Evolutionary conservation across 2,329 filamentous ascomycete species (phyloP).

Genomic region (Ophiosphaerella korrae): DNA sequence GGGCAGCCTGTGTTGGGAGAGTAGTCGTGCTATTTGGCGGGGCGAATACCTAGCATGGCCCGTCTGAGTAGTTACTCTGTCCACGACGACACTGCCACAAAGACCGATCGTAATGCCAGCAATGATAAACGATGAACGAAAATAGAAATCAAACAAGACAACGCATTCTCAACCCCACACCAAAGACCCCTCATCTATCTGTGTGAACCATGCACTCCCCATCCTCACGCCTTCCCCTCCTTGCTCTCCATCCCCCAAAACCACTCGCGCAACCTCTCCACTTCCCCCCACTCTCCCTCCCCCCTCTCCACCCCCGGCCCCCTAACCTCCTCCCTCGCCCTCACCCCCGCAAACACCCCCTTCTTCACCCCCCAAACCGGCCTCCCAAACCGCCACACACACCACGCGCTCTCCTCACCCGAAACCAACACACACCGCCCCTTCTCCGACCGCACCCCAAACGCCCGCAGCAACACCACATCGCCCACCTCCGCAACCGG

Average conservation of each 20-base stretch:
- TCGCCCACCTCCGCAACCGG: constrained; percentile 51
- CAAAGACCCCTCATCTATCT: background rate
- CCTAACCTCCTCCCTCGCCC: constrained; percentile 49
- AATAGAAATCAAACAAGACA: constrained; percentile 27
- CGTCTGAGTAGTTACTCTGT: too few relatives aligned
- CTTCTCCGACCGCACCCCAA: constrained; percentile 50
- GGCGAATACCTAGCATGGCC: too few relatives aligned
- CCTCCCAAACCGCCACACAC: constrained; percentile 51
- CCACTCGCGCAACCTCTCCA: constrained; percentile 49
- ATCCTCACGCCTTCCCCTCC: constrained; percentile 4
- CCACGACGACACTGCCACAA: too few relatives aligned
- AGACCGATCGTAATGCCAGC: background rate
- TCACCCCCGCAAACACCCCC: constrained; percentile 34
- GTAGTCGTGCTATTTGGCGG: too few relatives aligned
- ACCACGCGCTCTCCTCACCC: constrained; percentile 53
- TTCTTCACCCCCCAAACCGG: constrained; percentile 34
- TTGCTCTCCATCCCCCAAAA: constrained; percentile 35
- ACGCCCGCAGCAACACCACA: constrained; percentile 51
- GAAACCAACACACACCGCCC: constrained; percentile 45
- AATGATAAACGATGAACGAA: constrained; percentile 27
- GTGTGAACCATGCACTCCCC: background rate
- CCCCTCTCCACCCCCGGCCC: constrained; percentile 55
- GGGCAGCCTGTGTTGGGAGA: too few relatives aligned
- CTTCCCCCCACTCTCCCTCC: constrained; percentile 51
- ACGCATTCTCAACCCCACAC: constrained; percentile 21